These are phyloP conservation scores for Debaryomyces sp. DNA, from an alignment of 1,139 yeast species.

Conservation along the genomic window DNA sequence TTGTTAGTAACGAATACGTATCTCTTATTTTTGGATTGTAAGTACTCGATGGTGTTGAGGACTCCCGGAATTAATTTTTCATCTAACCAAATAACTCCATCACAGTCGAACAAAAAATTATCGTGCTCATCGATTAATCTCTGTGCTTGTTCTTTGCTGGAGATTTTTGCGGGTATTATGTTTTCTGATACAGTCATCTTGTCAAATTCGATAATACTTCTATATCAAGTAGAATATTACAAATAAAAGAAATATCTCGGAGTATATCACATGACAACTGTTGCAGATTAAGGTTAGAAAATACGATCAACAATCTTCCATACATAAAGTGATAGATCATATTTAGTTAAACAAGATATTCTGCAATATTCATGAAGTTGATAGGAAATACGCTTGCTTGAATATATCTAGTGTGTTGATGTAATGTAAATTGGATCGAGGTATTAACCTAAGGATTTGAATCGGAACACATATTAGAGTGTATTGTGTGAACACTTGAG, in stretches of 20 bases:
- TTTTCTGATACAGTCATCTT: slow-evolving; percentile 3
- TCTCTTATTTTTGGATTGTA: slow-evolving; percentile 42
- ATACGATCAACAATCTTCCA: not conserved
- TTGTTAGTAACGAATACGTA: slow-evolving; percentile 45
- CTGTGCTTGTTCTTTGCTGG: slow-evolving; percentile 48
- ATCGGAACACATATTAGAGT: no score
- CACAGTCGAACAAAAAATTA: slow-evolving; percentile 89
- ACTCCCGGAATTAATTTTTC: slow-evolving; percentile 71
- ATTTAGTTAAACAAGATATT: not conserved
- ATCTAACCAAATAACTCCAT: slow-evolving; percentile 93
- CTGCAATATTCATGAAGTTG: no score
- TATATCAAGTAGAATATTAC: not conserved
- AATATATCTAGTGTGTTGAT: not conserved
- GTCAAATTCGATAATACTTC: not conserved
- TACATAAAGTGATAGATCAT: not conserved
- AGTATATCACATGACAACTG: not conserved
- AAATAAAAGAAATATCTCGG: not conserved
- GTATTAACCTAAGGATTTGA: no score
- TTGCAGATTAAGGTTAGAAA: not conserved
- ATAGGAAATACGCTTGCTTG: not conserved
- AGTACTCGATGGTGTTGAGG: slow-evolving; percentile 60
- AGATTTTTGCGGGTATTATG: slow-evolving; percentile 38
- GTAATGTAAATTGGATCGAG: no score
- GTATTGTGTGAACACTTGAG: no score
- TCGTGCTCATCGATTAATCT: slow-evolving; percentile 66